Conservation (phyloP, 352 stramenopile species). For the Globisporangium orthogonon region DNA sequence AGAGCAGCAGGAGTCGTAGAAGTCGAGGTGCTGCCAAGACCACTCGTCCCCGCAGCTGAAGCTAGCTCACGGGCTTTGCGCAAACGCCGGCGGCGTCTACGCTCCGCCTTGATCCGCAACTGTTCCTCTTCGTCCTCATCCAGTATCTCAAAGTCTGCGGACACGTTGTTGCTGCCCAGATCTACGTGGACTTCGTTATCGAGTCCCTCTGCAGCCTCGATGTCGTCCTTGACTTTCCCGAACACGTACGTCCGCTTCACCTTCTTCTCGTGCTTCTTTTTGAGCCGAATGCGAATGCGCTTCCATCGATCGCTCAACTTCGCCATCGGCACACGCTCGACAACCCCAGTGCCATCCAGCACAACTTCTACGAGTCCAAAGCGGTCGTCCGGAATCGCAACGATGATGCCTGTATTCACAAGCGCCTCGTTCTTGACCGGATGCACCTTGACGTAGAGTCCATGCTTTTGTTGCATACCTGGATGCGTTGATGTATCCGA, state of each 20-base stretch:
- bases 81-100: constrained; percentile 17
- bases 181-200: constrained; percentile 6
- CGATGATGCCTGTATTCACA: constrained; percentile 51
- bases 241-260: constrained; percentile 43
- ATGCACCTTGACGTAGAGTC: constrained; percentile 59
- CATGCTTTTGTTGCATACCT: constrained; percentile 13
- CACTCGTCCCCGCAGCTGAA: no score
- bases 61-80: neutral
- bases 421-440: constrained; percentile 38
- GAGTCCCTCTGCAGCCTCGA: neutral
- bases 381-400: constrained; percentile 37
- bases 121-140: constrained; percentile 27
- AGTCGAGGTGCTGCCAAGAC: no score
- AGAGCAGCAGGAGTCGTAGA: no score
- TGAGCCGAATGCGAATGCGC: constrained; percentile 38
- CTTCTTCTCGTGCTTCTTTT: constrained; percentile 23
- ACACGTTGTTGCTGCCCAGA: constrained; percentile 12
- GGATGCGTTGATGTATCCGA: no score
- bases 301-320: constrained; percentile 65
- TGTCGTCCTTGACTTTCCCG: constrained; percentile 13
- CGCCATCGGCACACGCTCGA: constrained; percentile 38
- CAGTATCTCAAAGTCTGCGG: constrained; percentile 18
- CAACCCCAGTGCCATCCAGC: constrained; percentile 43
- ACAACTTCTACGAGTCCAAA: constrained; percentile 57
- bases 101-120: constrained; percentile 15